Conservation (phyloP, 805 yeast species). For the Yarrowia osloensis region DNA sequence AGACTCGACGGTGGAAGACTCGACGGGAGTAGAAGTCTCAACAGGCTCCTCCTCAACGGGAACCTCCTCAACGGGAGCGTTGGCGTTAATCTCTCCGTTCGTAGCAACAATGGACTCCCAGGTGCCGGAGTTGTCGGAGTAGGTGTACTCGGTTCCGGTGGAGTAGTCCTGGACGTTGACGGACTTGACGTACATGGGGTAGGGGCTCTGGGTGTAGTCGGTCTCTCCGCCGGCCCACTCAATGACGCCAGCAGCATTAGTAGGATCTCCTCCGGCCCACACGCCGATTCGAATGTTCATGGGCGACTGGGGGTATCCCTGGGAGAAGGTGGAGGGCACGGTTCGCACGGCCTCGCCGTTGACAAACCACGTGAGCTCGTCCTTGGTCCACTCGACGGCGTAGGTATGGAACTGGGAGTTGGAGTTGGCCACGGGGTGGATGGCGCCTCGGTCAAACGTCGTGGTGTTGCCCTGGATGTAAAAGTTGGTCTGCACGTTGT, state of each 20-base stretch:
- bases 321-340: constrained; percentile 53
- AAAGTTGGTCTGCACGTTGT: constrained; percentile 69
- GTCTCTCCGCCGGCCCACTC: constrained; percentile 73
- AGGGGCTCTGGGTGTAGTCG: constrained; percentile 50
- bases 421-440: constrained; percentile 56
- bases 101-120: constrained; percentile 47
- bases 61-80: constrained; percentile 2
- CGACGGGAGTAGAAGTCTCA: not conserved
- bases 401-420: constrained; percentile 68
- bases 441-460: constrained; percentile 78
- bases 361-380: constrained; percentile 64
- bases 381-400: constrained; percentile 80
- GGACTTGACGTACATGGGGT: constrained; percentile 62
- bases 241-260: constrained; percentile 60
- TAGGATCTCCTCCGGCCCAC: constrained; percentile 55
- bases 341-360: constrained; percentile 74
- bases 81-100: constrained; percentile 47
- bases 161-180: constrained; percentile 60
- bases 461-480: constrained; percentile 79
- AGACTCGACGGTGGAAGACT: not conserved
- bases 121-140: constrained; percentile 47
- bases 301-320: constrained; percentile 89
- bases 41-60: not conserved
- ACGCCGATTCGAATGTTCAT: constrained; percentile 64
- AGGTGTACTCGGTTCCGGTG: constrained; percentile 48